A percentile compares a stretch with the other conserved stretches of the same genome.
These are phyloP conservation scores for Vigna radiata DNA, from an alignment of 306 rosid species.

Conservation along the genomic window DNA sequence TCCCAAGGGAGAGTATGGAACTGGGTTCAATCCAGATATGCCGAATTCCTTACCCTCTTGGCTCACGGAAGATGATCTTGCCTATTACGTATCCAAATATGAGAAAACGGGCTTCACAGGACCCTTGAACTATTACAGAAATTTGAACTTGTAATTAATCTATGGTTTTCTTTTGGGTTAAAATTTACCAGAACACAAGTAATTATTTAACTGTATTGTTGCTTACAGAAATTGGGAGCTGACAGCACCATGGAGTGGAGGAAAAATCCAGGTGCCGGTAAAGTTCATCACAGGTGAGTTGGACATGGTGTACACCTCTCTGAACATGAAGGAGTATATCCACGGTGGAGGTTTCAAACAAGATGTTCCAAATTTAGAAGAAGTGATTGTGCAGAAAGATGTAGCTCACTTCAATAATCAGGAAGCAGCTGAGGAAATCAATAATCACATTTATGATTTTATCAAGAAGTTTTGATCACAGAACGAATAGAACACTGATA, in stretches of 20 bases:
- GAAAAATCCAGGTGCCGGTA: constrained; percentile 21
- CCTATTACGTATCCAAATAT: constrained; percentile 52
- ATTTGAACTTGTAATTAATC: constrained; percentile 32
- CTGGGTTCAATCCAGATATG: constrained; percentile 29
- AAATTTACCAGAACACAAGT: no score
- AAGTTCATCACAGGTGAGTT: constrained; percentile 39
- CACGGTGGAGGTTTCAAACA: constrained; percentile 45
- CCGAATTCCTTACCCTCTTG: constrained; percentile 46
- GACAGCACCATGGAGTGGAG: constrained; percentile 30
- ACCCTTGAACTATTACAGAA: constrained; percentile 56
- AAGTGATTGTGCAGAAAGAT: constrained; percentile 47
- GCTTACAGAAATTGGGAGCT: constrained; percentile 45
- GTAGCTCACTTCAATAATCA: constrained; percentile 45
- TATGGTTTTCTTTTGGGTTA: neutral
- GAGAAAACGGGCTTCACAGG: constrained; percentile 55
- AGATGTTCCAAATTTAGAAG: constrained; percentile 52
- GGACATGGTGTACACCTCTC: constrained; percentile 37
- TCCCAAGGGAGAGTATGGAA: constrained; percentile 40
- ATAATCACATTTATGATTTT: constrained; percentile 34
- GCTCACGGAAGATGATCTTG: constrained; percentile 56
- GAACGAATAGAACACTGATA: no score
- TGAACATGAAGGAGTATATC: constrained; percentile 28
- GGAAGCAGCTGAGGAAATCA: constrained; percentile 35
- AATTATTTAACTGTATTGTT: no score
- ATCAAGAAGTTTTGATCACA: constrained; percentile 29